Conservation (phyloP, 495 filamentous ascomycete species). For the Hypoxylon fuscum region DNA sequence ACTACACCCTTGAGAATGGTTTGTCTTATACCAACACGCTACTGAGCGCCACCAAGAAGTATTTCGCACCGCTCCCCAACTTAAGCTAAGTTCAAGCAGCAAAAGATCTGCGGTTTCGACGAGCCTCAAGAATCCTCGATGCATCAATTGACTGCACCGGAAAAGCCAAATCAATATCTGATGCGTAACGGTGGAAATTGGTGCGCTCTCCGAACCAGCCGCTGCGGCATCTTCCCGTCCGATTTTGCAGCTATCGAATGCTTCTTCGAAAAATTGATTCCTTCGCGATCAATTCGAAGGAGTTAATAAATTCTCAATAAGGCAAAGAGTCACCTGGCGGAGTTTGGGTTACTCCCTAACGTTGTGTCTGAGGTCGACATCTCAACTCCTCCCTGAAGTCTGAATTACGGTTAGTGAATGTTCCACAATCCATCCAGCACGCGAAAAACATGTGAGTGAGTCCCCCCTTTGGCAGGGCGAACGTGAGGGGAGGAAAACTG, state of each 20-base stretch:
- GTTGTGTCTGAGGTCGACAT: slow-evolving; percentile 1
- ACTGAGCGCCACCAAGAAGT: slow-evolving; percentile 29
- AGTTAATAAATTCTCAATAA: not conserved
- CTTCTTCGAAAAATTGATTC: not conserved
- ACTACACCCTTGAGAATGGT: slow-evolving; percentile 38
- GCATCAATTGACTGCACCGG: slow-evolving; percentile 3
- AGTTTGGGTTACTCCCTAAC: slow-evolving; percentile 1
- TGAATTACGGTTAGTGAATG: not conserved
- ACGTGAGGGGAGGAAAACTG: slow-evolving; percentile 13
- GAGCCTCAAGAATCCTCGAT: slow-evolving; percentile 19
- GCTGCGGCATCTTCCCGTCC: slow-evolving; percentile 6
- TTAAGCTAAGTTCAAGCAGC: not conserved
- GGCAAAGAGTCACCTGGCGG: not conserved
- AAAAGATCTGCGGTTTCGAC: slow-evolving; percentile 13
- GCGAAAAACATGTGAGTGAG: slow-evolving; percentile 7
- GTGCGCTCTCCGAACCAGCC: not conserved
- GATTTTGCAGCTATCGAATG: no score
- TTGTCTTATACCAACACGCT: slow-evolving; percentile 39
- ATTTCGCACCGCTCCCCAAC: slow-evolving; percentile 12
- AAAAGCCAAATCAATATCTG: slow-evolving; percentile 15
- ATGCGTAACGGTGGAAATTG: slow-evolving; percentile 31
- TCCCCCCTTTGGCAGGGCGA: slow-evolving; percentile 11
- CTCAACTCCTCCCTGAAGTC: slow-evolving; percentile 16
- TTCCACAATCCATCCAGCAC: slow-evolving; percentile 18
- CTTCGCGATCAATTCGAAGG: slow-evolving; percentile 8